Conservation (phyloP, 23 red algal genomes). For the Gracilaria domingensis region DNA sequence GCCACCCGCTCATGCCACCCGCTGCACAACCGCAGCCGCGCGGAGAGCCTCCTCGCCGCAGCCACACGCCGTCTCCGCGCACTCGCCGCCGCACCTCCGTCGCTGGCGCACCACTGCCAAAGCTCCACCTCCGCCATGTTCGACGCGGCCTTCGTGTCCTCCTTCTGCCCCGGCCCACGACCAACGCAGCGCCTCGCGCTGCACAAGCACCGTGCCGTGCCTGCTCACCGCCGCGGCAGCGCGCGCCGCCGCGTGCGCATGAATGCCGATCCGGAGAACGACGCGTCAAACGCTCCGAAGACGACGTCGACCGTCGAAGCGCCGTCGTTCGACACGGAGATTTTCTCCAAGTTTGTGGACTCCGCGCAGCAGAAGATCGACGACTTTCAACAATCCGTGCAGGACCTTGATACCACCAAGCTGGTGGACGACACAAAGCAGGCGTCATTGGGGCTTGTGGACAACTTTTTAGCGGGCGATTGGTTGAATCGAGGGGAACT, state of each 20-base stretch:
- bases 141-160: constrained; percentile 27
- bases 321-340: constrained; percentile 57
- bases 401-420: constrained; percentile 65
- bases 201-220: neutral
- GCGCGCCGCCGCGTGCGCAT: constrained; percentile 13
- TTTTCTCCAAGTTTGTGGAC: constrained; percentile 78
- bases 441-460: constrained; percentile 63
- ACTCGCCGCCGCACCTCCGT: neutral
- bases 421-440: constrained; percentile 67
- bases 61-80: too few species aligned
- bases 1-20: too few species aligned
- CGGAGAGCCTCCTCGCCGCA: neutral
- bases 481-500: constrained; percentile 95
- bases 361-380: constrained; percentile 61
- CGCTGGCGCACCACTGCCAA: neutral
- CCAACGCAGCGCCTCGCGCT: neutral
- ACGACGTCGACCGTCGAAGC: constrained; percentile 30
- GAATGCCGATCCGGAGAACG: constrained; percentile 15
- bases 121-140: neutral
- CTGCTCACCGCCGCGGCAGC: neutral
- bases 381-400: constrained; percentile 47
- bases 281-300: neutral
- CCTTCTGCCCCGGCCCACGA: constrained; percentile 4
- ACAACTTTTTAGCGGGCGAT: constrained; percentile 95
- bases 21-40: too few species aligned